phyloP scores from a whole-genome alignment of 495 filamentous ascomycete genomes.

The Aspergillus mulundensis region DNA sequence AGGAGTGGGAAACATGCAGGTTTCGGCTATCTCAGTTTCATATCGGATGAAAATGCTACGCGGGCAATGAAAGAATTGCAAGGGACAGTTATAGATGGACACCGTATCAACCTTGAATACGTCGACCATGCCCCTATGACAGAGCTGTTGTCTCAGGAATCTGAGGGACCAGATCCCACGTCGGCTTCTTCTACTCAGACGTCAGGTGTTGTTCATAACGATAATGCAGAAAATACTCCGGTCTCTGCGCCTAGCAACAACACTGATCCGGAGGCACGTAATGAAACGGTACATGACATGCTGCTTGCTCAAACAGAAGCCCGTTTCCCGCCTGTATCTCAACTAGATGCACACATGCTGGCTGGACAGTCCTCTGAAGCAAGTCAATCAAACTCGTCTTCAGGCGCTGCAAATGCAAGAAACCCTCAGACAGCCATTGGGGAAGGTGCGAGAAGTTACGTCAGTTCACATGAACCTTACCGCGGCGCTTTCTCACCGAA shows the following conservation, averaged over 20 bases:
- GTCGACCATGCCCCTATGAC: constrained; percentile 43
- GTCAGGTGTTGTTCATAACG: not conserved
- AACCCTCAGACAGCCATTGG: not conserved
- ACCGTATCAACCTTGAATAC: constrained; percentile 84
- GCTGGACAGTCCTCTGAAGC: constrained; percentile 19
- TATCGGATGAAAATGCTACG: constrained; percentile 71
- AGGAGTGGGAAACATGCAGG: constrained; percentile 80
- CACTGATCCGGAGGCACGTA: not conserved
- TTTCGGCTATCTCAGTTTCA: constrained; percentile 85
- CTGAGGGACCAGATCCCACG: not conserved
- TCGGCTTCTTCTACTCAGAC: constrained; percentile 5
- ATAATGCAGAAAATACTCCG: not conserved
- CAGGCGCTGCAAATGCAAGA: not conserved
- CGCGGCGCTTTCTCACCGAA: too few species aligned
- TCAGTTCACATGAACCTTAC: too few species aligned
- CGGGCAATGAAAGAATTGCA: constrained; percentile 68
- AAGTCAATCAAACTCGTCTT: not conserved
- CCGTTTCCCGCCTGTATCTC: constrained; percentile 44
- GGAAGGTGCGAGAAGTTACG: too few species aligned
- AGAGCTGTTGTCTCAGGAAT: not conserved
- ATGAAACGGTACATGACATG: constrained; percentile 7
- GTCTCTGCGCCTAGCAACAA: not conserved
- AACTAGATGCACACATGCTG: constrained; percentile 38
- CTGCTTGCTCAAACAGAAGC: constrained; percentile 24
- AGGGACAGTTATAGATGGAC: constrained; percentile 72